These are phyloP conservation scores for Rubroboletus pulcherrimus DNA, from an alignment of 768 basidiomycete genomes.

Conservation along the genomic window DNA sequence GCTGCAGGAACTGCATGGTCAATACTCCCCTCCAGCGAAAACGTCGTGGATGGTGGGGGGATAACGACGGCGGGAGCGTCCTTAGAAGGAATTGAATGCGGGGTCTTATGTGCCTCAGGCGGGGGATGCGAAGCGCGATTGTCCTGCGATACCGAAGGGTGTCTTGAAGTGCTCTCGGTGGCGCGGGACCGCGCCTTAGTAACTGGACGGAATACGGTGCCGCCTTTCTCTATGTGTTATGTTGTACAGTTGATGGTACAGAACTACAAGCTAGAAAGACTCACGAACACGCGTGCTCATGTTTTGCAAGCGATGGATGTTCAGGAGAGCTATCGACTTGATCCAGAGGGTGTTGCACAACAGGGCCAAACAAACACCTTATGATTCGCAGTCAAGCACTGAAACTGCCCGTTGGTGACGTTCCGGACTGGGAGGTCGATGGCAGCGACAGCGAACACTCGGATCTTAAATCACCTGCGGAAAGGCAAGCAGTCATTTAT, in stretches of 20 bases:
- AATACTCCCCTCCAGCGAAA: slow-evolving; percentile 4
- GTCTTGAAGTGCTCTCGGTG: slow-evolving; percentile 19
- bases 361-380: slow-evolving; percentile 25
- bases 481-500: slow-evolving; percentile 44
- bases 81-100: background rate
- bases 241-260: slow-evolving; percentile 2
- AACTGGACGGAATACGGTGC: slow-evolving; percentile 66
- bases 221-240: slow-evolving; percentile 58
- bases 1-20: slow-evolving; percentile 1
- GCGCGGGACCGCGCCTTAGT: slow-evolving; percentile 51
- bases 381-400: slow-evolving; percentile 28
- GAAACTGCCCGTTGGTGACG: slow-evolving; percentile 53
- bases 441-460: slow-evolving; percentile 38
- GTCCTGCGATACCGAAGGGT: slow-evolving; percentile 16
- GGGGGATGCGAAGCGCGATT: slow-evolving; percentile 5
- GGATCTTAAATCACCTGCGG: slow-evolving; percentile 45
- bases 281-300: slow-evolving; percentile 58
- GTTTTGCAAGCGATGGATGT: background rate
- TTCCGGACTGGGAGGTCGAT: slow-evolving; percentile 58
- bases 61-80: background rate
- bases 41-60: slow-evolving; percentile 1
- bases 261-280: slow-evolving; percentile 31
- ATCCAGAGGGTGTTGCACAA: slow-evolving; percentile 14
- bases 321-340: slow-evolving; percentile 4
- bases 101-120: slow-evolving; percentile 2